Conservation (phyloP, 108 stramenopile genomes). For the Pseudonitzschia delicatissima region DNA sequence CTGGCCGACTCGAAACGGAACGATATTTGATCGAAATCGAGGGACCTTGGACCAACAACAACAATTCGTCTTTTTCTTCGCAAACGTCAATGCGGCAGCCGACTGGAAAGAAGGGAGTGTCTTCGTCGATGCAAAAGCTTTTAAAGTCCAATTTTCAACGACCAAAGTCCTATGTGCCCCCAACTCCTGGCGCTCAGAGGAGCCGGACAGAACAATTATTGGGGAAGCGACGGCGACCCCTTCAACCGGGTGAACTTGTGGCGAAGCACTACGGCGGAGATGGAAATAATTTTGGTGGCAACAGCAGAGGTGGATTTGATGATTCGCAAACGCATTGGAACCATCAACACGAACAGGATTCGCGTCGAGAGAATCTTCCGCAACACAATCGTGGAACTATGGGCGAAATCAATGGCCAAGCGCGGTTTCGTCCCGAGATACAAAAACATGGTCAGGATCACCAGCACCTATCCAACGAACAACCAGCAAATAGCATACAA, state of each 20-base stretch:
- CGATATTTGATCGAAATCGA: constrained; percentile 41
- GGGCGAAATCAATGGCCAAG: too few species aligned
- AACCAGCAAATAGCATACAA: too few species aligned
- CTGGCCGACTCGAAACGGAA: constrained; percentile 44
- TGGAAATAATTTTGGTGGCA: not conserved
- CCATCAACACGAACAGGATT: not conserved
- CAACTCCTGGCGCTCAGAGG: constrained; percentile 27
- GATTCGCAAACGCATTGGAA: not conserved
- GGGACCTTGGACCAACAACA: constrained; percentile 33
- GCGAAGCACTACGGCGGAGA: constrained; percentile 28
- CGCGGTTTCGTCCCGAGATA: too few species aligned
- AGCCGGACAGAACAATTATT: constrained; percentile 12
- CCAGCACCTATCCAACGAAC: too few species aligned
- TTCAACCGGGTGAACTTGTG: constrained; percentile 49
- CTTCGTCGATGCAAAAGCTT: constrained; percentile 57
- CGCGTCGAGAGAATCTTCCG: too few species aligned
- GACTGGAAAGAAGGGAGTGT: not conserved
- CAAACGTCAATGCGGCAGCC: not conserved
- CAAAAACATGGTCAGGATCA: too few species aligned
- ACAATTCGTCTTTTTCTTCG: not conserved
- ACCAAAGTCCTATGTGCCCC: constrained; percentile 40
- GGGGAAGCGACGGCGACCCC: constrained; percentile 29
- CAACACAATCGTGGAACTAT: too few species aligned
- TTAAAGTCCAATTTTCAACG: constrained; percentile 56
- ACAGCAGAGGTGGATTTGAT: not conserved